Evolutionary conservation across 352 stramenopile genomes (phyloP).

Genomic region (Phytophthora foliorum): DNA sequence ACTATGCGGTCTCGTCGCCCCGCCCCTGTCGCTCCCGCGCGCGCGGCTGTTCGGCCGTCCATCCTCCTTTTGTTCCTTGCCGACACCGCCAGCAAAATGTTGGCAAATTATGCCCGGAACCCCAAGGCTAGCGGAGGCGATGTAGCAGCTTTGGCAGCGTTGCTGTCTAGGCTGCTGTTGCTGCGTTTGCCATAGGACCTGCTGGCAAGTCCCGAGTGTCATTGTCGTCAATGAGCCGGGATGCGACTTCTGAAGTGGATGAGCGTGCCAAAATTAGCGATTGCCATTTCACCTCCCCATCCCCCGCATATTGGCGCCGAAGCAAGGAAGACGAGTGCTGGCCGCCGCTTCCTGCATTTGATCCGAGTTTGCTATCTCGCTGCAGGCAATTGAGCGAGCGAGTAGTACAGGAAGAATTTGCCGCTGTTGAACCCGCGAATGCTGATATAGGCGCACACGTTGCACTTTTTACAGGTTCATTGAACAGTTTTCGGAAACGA

Average conservation of each 20-base stretch:
- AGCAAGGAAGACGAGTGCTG: neutral
- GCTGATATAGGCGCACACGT: constrained; percentile 2
- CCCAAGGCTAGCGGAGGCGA: too few species aligned
- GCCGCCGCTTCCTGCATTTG: neutral
- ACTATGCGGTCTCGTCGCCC: constrained; percentile 11
- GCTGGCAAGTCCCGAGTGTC: neutral
- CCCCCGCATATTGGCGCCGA: constrained; percentile 4
- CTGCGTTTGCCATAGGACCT: neutral
- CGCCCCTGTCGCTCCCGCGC: constrained; percentile 27
- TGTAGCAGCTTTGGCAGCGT: neutral
- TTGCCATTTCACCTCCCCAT: constrained; percentile 7
- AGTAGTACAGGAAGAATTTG: neutral
- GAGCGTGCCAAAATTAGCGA: constrained; percentile 21
- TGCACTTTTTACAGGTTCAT: constrained; percentile 14
- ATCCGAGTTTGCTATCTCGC: neutral
- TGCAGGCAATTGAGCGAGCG: neutral
- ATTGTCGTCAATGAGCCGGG: constrained; percentile 1
- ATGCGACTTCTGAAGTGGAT: constrained; percentile 39
- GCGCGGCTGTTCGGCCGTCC: constrained; percentile 15
- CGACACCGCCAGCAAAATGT: constrained; percentile 19
- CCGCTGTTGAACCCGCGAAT: constrained; percentile 14
- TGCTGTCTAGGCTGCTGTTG: neutral
- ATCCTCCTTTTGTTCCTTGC: constrained; percentile 42
- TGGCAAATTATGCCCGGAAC: neutral
- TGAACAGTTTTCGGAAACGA: constrained; percentile 2